These are phyloP conservation scores for Zygosaccharomyces bailii DNA, from an alignment of 805 yeast species.

Conservation along the genomic window DNA sequence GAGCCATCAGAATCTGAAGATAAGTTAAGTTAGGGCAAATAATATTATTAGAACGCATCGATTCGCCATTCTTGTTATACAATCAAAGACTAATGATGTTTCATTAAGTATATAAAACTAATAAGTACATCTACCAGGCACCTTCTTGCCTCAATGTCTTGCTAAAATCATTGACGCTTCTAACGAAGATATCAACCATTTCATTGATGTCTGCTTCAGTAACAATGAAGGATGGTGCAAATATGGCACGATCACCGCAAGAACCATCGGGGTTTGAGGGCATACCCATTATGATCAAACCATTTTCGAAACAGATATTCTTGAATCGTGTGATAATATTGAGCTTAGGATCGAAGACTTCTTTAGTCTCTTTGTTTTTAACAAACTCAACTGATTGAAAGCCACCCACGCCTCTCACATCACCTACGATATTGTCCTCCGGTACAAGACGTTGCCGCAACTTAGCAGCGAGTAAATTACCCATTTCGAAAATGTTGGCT, in stretches of 20 bases:
- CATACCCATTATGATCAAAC: background rate
- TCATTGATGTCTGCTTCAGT: background rate
- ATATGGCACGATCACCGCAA: background rate
- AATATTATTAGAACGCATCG: too few relatives aligned
- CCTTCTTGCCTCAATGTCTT: background rate
- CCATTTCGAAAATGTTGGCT: conserved; percentile 43
- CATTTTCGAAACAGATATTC: background rate
- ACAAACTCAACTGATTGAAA: conserved; percentile 59
- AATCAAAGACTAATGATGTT: too few relatives aligned
- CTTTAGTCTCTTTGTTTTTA: conserved; percentile 34
- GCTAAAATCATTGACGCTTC: background rate
- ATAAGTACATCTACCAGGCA: background rate
- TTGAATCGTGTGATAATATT: background rate
- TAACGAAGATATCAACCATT: background rate
- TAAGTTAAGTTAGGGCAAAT: too few relatives aligned
- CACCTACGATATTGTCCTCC: conserved; percentile 43
- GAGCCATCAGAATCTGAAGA: too few relatives aligned
- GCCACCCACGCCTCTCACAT: conserved; percentile 60
- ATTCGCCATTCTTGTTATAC: too few relatives aligned
- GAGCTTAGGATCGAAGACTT: background rate
- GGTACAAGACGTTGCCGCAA: conserved; percentile 35
- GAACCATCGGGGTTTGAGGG: background rate
- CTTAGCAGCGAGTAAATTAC: conserved; percentile 40
- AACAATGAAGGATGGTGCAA: background rate
- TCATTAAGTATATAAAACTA: too few relatives aligned